phyloP scores from a whole-genome alignment of 1,284 basidiomycete species.

The Cryptococcus amylolentus region DNA sequence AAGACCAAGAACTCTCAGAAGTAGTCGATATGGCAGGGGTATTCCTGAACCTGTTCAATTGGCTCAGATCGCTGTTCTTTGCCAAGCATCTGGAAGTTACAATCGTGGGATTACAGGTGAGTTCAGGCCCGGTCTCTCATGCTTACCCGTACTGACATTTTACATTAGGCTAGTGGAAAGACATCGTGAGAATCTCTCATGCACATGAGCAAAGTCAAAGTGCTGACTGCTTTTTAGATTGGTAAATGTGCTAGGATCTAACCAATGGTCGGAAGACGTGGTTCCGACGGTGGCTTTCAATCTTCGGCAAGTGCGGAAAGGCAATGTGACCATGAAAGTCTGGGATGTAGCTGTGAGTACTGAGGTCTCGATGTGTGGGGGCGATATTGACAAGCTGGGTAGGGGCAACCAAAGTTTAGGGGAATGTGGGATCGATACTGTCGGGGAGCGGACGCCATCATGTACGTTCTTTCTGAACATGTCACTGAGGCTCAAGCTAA shows the following conservation, averaged over 20 bases:
- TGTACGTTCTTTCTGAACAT: conserved; percentile 58
- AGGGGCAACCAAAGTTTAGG: conserved; percentile 88
- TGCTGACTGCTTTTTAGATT: conserved; percentile 45
- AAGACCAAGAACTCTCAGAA: too few relatives aligned
- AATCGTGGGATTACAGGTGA: conserved; percentile 85
- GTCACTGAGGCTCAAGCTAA: neutral
- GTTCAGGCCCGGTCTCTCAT: conserved; percentile 7
- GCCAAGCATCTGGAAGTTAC: conserved; percentile 88
- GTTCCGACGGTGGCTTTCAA: conserved; percentile 93
- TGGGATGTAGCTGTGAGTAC: conserved; percentile 80
- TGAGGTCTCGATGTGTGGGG: neutral
- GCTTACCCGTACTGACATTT: neutral
- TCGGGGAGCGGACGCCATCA: conserved; percentile 86
- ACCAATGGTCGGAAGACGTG: conserved; percentile 91
- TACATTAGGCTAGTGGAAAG: conserved; percentile 77
- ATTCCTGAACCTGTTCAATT: conserved; percentile 62
- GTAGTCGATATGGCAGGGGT: conserved; percentile 57
- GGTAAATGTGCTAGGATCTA: conserved; percentile 81
- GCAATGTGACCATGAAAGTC: conserved; percentile 85
- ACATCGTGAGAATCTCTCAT: conserved; percentile 59
- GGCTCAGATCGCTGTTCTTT: conserved; percentile 66
- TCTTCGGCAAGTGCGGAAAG: conserved; percentile 64
- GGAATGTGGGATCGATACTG: conserved; percentile 85
- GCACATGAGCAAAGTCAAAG: neutral
- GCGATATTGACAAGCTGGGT: neutral